A percentile compares a stretch with the other conserved stretches of the same genome.
phyloP scores from a whole-genome alignment of 2,329 filamentous ascomycete species.

The Stemphylium vesicarium region DNA sequence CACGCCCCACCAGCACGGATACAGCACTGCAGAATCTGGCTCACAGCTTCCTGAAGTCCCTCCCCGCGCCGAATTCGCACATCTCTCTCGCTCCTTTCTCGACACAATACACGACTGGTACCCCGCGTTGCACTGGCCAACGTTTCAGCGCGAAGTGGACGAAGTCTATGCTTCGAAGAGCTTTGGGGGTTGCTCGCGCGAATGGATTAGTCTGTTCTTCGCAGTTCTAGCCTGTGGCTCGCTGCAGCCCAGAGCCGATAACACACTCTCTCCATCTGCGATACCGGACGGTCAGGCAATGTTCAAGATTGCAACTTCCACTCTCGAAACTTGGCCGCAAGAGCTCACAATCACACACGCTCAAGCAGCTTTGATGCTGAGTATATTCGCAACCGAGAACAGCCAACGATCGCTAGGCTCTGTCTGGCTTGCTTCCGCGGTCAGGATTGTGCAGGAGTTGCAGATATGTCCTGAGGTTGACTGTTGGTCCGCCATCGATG shows the following conservation, averaged over 20 bases:
- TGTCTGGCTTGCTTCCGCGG: slow-evolving; percentile 81
- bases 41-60: slow-evolving; percentile 70
- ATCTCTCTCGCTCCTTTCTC: slow-evolving; percentile 77
- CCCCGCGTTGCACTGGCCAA: slow-evolving; percentile 88
- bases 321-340: slow-evolving; percentile 83
- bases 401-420: slow-evolving; percentile 86
- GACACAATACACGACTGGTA: slow-evolving; percentile 78
- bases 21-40: slow-evolving; percentile 51
- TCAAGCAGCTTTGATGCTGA: slow-evolving; percentile 72
- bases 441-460: slow-evolving; percentile 82
- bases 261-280: slow-evolving; percentile 60
- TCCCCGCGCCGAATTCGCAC: slow-evolving; percentile 71
- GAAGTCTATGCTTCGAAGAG: slow-evolving; percentile 72
- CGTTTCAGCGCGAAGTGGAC: slow-evolving; percentile 77
- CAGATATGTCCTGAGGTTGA: slow-evolving; percentile 79
- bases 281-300: slow-evolving; percentile 67
- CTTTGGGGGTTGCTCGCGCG: slow-evolving; percentile 65
- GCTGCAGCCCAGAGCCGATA: slow-evolving; percentile 69
- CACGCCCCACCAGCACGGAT: slow-evolving; percentile 67
- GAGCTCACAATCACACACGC: slow-evolving; percentile 78
- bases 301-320: slow-evolving; percentile 71
- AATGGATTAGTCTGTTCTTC: slow-evolving; percentile 83
- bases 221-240: slow-evolving; percentile 82
- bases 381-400: slow-evolving; percentile 82
- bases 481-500: slow-evolving; percentile 75